phyloP scores from a whole-genome alignment of 352 stramenopile species.

The Pythium chondricola region DNA sequence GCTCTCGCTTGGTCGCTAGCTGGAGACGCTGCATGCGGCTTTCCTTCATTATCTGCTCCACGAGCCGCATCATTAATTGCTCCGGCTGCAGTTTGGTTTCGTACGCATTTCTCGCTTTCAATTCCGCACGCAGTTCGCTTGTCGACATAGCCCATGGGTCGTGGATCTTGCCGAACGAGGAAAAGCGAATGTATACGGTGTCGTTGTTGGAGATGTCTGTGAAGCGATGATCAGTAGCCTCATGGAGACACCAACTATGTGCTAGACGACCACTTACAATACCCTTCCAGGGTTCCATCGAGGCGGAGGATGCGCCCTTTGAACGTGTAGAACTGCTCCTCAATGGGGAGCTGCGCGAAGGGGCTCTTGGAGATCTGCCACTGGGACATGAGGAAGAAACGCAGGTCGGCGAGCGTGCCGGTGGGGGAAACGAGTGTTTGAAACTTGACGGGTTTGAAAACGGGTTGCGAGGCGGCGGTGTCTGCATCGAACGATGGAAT shows the following conservation, averaged over 20 bases:
- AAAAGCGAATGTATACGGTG: conserved; percentile 66
- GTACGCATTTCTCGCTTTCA: conserved; percentile 53
- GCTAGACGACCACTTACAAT: conserved; percentile 33
- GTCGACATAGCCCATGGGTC: conserved; percentile 76
- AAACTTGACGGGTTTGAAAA: conserved; percentile 57
- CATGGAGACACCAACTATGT: no score
- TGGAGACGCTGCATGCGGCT: conserved; percentile 61
- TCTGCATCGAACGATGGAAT: conserved; percentile 16
- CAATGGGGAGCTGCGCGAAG: conserved; percentile 29
- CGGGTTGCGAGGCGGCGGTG: background rate
- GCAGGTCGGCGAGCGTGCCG: conserved; percentile 38
- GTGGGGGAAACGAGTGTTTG: conserved; percentile 34
- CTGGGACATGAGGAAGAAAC: conserved; percentile 50
- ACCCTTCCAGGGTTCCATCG: conserved; percentile 50
- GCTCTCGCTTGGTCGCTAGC: conserved; percentile 50
- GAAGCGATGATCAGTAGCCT: no score
- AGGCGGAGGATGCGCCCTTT: conserved; percentile 61
- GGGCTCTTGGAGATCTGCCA: conserved; percentile 59
- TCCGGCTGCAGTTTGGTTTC: conserved; percentile 58
- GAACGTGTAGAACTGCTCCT: conserved; percentile 69
- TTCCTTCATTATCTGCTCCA: conserved; percentile 54
- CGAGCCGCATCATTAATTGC: conserved; percentile 58
- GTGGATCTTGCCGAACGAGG: conserved; percentile 53
- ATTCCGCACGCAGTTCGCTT: conserved; percentile 55
- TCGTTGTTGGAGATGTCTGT: conserved; percentile 63